Evolutionary conservation across 1,284 basidiomycete species (phyloP).

Genomic region (Boletus holoroseus): DNA sequence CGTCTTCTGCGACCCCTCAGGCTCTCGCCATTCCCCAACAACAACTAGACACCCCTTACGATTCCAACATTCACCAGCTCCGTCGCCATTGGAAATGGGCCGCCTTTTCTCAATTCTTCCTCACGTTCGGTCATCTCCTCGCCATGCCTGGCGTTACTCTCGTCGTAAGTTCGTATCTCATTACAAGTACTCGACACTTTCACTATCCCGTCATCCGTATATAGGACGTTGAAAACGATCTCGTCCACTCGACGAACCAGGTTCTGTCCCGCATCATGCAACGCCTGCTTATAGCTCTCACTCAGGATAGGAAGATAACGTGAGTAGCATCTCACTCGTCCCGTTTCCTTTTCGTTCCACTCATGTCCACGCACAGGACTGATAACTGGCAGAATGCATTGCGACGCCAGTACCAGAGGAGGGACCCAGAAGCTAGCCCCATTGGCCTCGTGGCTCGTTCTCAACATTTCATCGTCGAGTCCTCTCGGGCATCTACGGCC

Average conservation of each 20-base stretch:
- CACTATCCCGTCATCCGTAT: slow-evolving; percentile 12
- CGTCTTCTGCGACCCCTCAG: slow-evolving; percentile 27
- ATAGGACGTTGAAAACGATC: slow-evolving; percentile 74
- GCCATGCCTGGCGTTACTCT: slow-evolving; percentile 60
- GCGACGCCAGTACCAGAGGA: slow-evolving; percentile 65
- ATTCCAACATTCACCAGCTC: slow-evolving; percentile 41
- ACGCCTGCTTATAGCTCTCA: slow-evolving; percentile 62
- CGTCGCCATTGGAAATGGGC: slow-evolving; percentile 81
- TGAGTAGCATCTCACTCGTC: slow-evolving; percentile 38
- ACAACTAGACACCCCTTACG: slow-evolving; percentile 33
- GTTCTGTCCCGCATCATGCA: slow-evolving; percentile 70
- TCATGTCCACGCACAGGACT: slow-evolving; percentile 39
- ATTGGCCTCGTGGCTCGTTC: slow-evolving; percentile 46
- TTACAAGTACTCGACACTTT: neutral
- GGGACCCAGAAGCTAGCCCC: slow-evolving; percentile 64
- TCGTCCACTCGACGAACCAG: slow-evolving; percentile 52
- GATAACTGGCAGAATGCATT: slow-evolving; percentile 72
- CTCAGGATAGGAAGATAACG: slow-evolving; percentile 77
- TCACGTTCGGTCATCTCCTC: slow-evolving; percentile 65
- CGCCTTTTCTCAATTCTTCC: slow-evolving; percentile 75
- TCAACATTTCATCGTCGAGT: slow-evolving; percentile 19
- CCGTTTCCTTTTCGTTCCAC: slow-evolving; percentile 7
- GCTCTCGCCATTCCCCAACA: slow-evolving; percentile 22
- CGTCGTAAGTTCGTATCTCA: slow-evolving; percentile 42
- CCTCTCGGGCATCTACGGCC: slow-evolving; percentile 29